A percentile compares a stretch with the other conserved stretches of the same genome.
phyloP scores from a whole-genome alignment of 176 grass and related monocot genomes.

The Otatea glauca region DNA sequence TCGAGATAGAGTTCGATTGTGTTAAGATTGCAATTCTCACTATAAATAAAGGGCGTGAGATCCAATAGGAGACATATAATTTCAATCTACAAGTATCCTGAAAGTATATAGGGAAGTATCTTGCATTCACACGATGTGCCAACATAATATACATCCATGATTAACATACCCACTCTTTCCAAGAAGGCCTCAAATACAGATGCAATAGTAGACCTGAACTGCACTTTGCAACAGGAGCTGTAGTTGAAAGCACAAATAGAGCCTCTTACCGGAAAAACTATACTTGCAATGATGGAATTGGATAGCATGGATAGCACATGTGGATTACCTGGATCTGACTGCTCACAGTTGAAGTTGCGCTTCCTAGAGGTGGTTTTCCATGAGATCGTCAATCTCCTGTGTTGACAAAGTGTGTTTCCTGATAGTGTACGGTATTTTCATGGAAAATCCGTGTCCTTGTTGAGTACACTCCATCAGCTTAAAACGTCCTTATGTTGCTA shows the following conservation, averaged over 20 bases:
- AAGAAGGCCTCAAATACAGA: conserved; percentile 49
- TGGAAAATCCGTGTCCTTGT: too few relatives aligned
- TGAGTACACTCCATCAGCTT: too few relatives aligned
- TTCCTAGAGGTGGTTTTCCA: conserved; percentile 19
- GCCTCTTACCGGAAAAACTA: conserved; percentile 43
- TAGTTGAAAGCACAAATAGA: conserved; percentile 64
- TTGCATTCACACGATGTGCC: conserved; percentile 55
- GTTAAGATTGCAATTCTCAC: too few relatives aligned
- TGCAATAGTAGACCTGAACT: conserved; percentile 55
- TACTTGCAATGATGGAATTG: conserved; percentile 35
- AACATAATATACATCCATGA: conserved; percentile 58
- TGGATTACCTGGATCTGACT: neutral
- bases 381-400: conserved; percentile 25
- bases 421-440: too few relatives aligned
- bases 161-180: conserved; percentile 51
- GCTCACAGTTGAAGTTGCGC: neutral
- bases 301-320: neutral
- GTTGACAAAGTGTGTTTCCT: conserved; percentile 38
- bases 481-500: too few relatives aligned
- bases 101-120: conserved; percentile 28
- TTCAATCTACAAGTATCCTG: too few relatives aligned
- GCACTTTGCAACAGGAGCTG: conserved; percentile 58
- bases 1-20: too few relatives aligned
- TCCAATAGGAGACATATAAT: too few relatives aligned
- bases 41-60: too few relatives aligned